Conservation (phyloP, 129 eudicot genomes). For the Sambucus nigra region DNA sequence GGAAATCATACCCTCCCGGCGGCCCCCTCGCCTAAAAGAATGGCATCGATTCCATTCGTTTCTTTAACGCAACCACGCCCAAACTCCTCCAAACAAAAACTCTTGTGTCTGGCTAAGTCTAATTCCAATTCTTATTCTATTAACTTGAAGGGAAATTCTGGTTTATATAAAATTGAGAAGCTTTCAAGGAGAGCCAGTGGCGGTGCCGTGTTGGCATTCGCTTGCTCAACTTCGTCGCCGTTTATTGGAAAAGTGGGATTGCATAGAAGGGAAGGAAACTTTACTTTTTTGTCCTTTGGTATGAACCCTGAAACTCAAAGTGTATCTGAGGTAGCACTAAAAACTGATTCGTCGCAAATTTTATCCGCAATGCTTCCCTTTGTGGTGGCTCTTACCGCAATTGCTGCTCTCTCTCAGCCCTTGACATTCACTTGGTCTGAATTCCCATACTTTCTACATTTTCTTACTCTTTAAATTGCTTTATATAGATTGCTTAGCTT, state of each 20-base stretch:
- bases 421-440: constrained; percentile 76
- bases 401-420: constrained; percentile 86
- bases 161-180: constrained; percentile 4
- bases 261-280: constrained; percentile 74
- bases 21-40: constrained; percentile 14
- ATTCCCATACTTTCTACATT: background rate
- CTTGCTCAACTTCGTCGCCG: constrained; percentile 69
- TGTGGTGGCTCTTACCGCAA: constrained; percentile 89
- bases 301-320: constrained; percentile 22
- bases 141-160: constrained; percentile 10
- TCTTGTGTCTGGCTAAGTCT: background rate
- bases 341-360: constrained; percentile 54
- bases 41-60: constrained; percentile 36
- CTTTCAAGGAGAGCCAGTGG: constrained; percentile 11
- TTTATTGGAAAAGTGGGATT: constrained; percentile 82
- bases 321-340: constrained; percentile 21
- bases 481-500: too few relatives aligned
- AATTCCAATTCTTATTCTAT: constrained; percentile 6
- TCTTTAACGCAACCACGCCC: constrained; percentile 22
- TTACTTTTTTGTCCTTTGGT: constrained; percentile 58
- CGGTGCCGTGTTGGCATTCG: constrained; percentile 21
- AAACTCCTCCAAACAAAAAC: constrained; percentile 8
- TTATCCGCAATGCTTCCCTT: constrained; percentile 87
- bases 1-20: constrained; percentile 25
- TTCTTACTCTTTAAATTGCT: too few relatives aligned